These are phyloP conservation scores for Globisporangium viniferum DNA, from an alignment of 352 stramenopile species.

Conservation along the genomic window DNA sequence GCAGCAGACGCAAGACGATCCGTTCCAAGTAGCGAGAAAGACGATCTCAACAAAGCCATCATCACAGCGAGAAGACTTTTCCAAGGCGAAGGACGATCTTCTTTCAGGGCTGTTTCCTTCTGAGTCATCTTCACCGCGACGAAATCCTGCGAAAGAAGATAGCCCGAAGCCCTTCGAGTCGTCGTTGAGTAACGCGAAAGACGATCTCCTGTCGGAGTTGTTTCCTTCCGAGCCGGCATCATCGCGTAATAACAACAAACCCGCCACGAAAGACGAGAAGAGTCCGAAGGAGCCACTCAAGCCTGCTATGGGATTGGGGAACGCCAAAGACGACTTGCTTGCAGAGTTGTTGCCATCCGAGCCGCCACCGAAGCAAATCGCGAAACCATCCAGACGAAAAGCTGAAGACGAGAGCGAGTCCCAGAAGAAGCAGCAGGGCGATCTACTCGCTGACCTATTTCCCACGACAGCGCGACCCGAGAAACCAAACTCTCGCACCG, in stretches of 20 bases:
- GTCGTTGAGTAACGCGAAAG: conserved; percentile 3
- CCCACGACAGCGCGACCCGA: background rate
- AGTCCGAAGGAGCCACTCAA: conserved; percentile 3
- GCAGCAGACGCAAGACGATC: background rate
- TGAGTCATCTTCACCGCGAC: conserved; percentile 6
- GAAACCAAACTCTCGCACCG: conserved; percentile 1
- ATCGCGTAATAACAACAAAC: background rate
- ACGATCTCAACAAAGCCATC: conserved; percentile 2
- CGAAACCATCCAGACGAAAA: conserved; percentile 5
- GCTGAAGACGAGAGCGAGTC: background rate
- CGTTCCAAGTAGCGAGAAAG: background rate
- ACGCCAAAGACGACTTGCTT: conserved; percentile 12
- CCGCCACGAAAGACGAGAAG: background rate
- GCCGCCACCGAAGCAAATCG: background rate
- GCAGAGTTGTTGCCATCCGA: conserved; percentile 13
- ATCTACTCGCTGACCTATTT: conserved; percentile 26
- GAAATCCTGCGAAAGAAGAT: background rate
- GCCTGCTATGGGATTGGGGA: background rate
- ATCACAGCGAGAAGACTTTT: conserved; percentile 1
- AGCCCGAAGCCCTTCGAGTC: background rate
- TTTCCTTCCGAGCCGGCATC: background rate
- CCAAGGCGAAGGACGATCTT: conserved; percentile 35
- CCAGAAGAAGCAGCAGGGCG: conserved; percentile 1
- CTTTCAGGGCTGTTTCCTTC: conserved; percentile 34
- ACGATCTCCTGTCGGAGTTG: conserved; percentile 15